A percentile compares a stretch with the other conserved stretches of the same genome.
These are phyloP conservation scores for Hygrophoropsis aurantiaca DNA, from an alignment of 768 basidiomycete species.

Conservation along the genomic window DNA sequence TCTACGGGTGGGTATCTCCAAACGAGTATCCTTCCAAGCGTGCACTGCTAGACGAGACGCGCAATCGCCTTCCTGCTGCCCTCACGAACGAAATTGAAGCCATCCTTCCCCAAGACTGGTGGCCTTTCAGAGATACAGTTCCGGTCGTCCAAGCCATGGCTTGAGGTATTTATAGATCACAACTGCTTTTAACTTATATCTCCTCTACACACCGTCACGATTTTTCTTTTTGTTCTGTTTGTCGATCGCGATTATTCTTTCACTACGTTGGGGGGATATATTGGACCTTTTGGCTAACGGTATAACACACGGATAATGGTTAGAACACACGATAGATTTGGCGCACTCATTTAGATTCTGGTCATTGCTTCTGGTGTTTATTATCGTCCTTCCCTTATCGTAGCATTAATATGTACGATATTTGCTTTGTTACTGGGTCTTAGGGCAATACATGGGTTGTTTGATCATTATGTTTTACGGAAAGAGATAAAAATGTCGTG, in stretches of 20 bases:
- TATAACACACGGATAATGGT: conserved; percentile 4
- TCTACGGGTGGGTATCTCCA: conserved; percentile 14
- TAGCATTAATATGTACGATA: no score
- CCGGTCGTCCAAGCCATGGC: conserved; percentile 3
- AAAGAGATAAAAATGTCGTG: no score
- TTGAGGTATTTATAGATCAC: conserved; percentile 1
- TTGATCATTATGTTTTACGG: no score
- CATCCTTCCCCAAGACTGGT: conserved; percentile 15
- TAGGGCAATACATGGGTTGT: no score
- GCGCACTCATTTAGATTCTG: no score
- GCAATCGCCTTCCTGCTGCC: conserved; percentile 9
- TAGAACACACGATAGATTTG: no score
- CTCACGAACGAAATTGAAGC: conserved; percentile 12
- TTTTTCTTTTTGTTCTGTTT: neutral
- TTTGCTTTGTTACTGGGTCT: no score
- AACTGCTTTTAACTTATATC: neutral
- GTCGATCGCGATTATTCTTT: neutral
- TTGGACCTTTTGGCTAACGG: conserved; percentile 7
- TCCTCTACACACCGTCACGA: neutral
- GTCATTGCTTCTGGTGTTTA: no score
- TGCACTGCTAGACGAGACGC: conserved; percentile 11
- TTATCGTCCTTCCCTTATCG: no score
- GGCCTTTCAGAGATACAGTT: conserved; percentile 15
- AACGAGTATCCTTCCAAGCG: conserved; percentile 12
- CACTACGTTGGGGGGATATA: conserved; percentile 3